A percentile compares a stretch with the other conserved stretches of the same genome.
Conservation (phyloP, 306 rosid genomes). For the Pueraria montana region DNA sequence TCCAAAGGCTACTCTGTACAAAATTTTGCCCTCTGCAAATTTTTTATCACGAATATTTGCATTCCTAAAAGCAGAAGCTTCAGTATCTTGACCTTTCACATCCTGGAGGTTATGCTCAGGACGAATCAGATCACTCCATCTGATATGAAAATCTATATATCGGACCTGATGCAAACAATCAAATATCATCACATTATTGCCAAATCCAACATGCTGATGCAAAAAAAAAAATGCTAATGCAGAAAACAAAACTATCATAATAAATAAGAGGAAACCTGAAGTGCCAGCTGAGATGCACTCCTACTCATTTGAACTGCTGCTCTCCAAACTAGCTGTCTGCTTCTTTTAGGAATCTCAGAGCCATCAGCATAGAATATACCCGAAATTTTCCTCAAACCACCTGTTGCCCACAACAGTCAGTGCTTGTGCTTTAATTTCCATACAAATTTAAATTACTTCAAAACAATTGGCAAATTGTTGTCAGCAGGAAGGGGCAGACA, state of each 20-base stretch:
- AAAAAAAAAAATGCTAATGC: conserved; percentile 11
- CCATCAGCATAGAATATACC: conserved; percentile 77
- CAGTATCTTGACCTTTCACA: conserved; percentile 81
- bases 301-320: conserved; percentile 86
- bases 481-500: background rate
- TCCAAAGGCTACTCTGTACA: conserved; percentile 80
- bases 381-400: conserved; percentile 76
- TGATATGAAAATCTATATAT: conserved; percentile 75
- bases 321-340: conserved; percentile 87
- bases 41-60: conserved; percentile 73
- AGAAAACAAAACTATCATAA: background rate
- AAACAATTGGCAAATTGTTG: conserved; percentile 12
- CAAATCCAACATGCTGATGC: conserved; percentile 29
- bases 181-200: conserved; percentile 32
- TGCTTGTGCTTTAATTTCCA: conserved; percentile 9
- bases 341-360: conserved; percentile 84
- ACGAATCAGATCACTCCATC: conserved; percentile 90
- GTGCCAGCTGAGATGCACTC: conserved; percentile 83
- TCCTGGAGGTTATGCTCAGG: conserved; percentile 84
- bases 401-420: conserved; percentile 59
- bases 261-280: conserved; percentile 68
- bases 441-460: conserved; percentile 23
- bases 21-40: conserved; percentile 54
- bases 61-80: conserved; percentile 85
- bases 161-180: conserved; percentile 81